phyloP scores from a whole-genome alignment of 768 basidiomycete genomes.

The Austroboletus eburneus region DNA sequence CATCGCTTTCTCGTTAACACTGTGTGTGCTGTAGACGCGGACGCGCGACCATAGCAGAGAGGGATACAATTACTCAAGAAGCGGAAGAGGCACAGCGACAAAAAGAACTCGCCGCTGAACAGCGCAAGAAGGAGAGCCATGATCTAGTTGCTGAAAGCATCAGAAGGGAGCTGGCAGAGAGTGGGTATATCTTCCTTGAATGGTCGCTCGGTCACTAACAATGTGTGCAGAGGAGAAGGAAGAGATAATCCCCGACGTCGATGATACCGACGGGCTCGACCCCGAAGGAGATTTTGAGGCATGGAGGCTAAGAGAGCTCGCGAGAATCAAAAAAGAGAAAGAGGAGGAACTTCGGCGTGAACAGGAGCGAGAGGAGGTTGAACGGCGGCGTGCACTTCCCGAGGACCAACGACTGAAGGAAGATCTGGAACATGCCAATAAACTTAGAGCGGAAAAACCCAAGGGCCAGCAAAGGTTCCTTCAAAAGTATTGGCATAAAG shows the following conservation, averaged over 20 bases:
- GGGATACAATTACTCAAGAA: slow-evolving; percentile 62
- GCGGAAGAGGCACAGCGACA: slow-evolving; percentile 68
- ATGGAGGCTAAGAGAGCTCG: slow-evolving; percentile 92
- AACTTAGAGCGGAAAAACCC: slow-evolving; percentile 80
- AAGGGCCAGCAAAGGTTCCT: slow-evolving; percentile 90
- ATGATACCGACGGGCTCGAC: slow-evolving; percentile 93
- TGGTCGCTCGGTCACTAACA: slow-evolving; percentile 3
- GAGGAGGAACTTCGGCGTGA: slow-evolving; percentile 80
- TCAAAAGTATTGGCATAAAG: slow-evolving; percentile 99
- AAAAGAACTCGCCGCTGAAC: slow-evolving; percentile 73
- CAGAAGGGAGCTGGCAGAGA: slow-evolving; percentile 83
- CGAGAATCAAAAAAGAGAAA: slow-evolving; percentile 91
- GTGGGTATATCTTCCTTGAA: slow-evolving; percentile 43
- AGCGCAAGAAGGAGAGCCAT: slow-evolving; percentile 84
- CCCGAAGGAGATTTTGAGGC: slow-evolving; percentile 89
- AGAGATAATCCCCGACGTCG: slow-evolving; percentile 78
- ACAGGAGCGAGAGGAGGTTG: slow-evolving; percentile 86
- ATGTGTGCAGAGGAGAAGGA: slow-evolving; percentile 75
- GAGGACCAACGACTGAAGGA: slow-evolving; percentile 92
- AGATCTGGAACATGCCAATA: slow-evolving; percentile 82
- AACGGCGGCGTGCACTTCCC: slow-evolving; percentile 85
- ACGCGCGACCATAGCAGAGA: slow-evolving; percentile 68
- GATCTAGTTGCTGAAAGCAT: slow-evolving; percentile 95
- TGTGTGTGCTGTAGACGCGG: slow-evolving; percentile 49
- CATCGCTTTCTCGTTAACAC: slow-evolving; percentile 1